These are phyloP conservation scores for Ascochyta lentis DNA, from an alignment of 2,329 filamentous ascomycete genomes.

Conservation along the genomic window DNA sequence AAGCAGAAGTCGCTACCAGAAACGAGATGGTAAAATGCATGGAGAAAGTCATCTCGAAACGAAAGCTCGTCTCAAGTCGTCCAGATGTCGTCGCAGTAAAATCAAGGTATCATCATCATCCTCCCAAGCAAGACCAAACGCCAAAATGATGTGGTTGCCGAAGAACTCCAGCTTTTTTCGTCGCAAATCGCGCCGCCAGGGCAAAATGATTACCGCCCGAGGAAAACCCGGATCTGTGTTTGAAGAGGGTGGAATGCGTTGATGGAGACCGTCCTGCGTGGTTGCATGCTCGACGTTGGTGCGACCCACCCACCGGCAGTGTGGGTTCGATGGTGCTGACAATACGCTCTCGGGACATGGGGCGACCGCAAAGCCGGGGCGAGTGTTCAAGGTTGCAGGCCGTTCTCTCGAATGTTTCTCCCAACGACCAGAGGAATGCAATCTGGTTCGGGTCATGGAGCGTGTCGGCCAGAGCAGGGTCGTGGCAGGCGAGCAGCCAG, in stretches of 20 bases:
- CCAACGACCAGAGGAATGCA: slow-evolving; percentile 17
- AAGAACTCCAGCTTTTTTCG: slow-evolving; percentile 37
- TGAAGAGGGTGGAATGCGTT: slow-evolving; percentile 13
- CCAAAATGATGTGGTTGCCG: slow-evolving; percentile 32
- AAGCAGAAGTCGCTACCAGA: not conserved
- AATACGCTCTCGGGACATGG: slow-evolving; percentile 8
- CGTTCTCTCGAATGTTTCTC: slow-evolving; percentile 3
- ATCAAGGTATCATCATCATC: slow-evolving; percentile 47
- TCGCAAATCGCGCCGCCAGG: slow-evolving; percentile 10
- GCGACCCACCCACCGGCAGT: slow-evolving; percentile 1
- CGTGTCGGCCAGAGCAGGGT: slow-evolving; percentile 16
- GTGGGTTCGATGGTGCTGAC: not conserved
- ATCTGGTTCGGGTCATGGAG: slow-evolving; percentile 13
- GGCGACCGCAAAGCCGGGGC: slow-evolving; percentile 11
- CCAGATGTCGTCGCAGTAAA: slow-evolving; percentile 17
- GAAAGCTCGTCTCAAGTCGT: slow-evolving; percentile 14
- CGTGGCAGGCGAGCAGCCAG: slow-evolving; percentile 21
- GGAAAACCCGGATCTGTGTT: not conserved
- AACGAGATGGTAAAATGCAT: slow-evolving; percentile 1
- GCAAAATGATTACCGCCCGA: not conserved
- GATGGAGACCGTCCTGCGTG: slow-evolving; percentile 1
- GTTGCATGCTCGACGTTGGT: not conserved
- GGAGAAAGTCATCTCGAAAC: slow-evolving; percentile 6
- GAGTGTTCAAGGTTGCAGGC: slow-evolving; percentile 5
- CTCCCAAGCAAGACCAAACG: slow-evolving; percentile 36